Base-by-base conservation (phyloP, 2,329 filamentous ascomycete species). In the Didymella lethalis region DNA sequence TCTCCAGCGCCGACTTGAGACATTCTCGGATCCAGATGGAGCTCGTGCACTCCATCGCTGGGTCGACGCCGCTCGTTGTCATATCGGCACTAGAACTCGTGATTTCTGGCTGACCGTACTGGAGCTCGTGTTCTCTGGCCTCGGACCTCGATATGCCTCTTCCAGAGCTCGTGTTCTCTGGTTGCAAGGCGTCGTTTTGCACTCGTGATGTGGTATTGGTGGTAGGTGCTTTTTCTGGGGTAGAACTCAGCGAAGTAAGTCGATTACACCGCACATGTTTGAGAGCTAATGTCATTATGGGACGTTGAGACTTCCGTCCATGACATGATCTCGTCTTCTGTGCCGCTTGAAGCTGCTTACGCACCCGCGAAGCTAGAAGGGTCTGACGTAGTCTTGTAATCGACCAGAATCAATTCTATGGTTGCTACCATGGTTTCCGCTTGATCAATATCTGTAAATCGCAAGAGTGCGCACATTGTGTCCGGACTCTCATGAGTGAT, bases 281-380 rank as follows among this genome's bases (percentile, higher is more conserved):
- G 46, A 48, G 7, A 26, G 31, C 46, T 36, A 48, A 48, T 36
- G 46, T 31, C 23, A 48, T 31, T 48, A 16, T 38, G 46, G 12
- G 46, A 36, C 46, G 46, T 48, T n/a, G 46, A 38, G 31, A 36
- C 5, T 26, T 36, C 12, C 31, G 46, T 48, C 12, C 46, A 48
- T 48, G 46, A 16, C 34, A 38, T 18, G 5, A 2, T 7, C n/a
- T 18, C 34, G 10, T 38, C 1, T 18, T 38, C 34, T 20, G n/a
- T 38, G 14, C 14, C 4, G n/a, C 4, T 7, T 18, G n/a, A 38
- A 38, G 6, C 6, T 5, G 2, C n/a, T 8, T 18, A 20, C 10
- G n/a, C 34, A 38, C 2, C 18, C n/a, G 34, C 34, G 6, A 38
- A 38, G n/a, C 4, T 38, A 16, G 14, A 38, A 20, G 6, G n/a